A percentile compares a stretch with the other conserved stretches of the same genome.
Evolutionary conservation across 148 eudicot species (phyloP).

Genomic region (Heliamphora exappendiculata): DNA sequence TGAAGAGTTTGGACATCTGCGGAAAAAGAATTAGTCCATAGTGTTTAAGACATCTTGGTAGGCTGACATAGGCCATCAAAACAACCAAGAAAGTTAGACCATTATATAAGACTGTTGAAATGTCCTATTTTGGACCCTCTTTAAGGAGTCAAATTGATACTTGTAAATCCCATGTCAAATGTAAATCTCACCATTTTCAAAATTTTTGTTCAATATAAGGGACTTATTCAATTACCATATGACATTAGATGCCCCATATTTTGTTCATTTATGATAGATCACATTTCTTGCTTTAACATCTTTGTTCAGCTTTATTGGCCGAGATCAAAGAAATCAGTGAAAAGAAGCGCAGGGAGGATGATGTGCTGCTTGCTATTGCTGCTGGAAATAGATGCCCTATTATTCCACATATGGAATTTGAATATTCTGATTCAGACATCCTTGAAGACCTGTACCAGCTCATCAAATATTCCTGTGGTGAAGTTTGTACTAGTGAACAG

Average conservation of each 20-base stretch:
- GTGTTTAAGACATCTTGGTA: not conserved
- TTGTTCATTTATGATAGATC: not conserved
- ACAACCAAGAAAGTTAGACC: not conserved
- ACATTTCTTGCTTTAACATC: not conserved
- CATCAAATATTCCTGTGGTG: slow-evolving; percentile 69
- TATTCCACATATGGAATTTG: slow-evolving; percentile 60
- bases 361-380: slow-evolving; percentile 45
- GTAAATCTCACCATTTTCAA: not conserved
- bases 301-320: slow-evolving; percentile 4
- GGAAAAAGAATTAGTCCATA: not conserved
- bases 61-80: not conserved
- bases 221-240: not conserved
- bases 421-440: slow-evolving; percentile 59
- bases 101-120: not conserved
- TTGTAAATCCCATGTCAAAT: not conserved
- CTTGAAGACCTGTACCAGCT: slow-evolving; percentile 82
- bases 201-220: not conserved
- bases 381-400: slow-evolving; percentile 51
- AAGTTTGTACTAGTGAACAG: slow-evolving; percentile 70
- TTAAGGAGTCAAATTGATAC: not conserved
- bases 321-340: slow-evolving; percentile 67
- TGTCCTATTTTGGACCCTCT: not conserved
- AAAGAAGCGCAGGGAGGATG: slow-evolving; percentile 48
- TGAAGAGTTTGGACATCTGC: not conserved
- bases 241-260: not conserved